Base-by-base conservation (phyloP, 345 rosid species). In the Eucalyptus guilfoylei region DNA sequence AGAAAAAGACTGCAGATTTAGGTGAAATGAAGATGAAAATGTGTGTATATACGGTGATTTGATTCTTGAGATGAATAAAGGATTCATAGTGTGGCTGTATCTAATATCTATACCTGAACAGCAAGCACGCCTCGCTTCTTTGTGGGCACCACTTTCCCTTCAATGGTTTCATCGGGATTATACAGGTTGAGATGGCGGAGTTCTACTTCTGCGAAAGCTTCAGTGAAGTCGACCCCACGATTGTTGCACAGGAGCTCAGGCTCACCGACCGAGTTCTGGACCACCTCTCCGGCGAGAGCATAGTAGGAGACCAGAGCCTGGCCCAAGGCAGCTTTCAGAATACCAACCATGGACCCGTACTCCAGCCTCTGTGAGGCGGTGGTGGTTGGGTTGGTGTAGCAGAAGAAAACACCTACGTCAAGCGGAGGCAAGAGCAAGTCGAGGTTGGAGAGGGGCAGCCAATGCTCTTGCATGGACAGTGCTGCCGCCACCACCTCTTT, bases 361-460 rank as follows among this genome's bases (percentile, higher is more conserved):
- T 19, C n/a, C 86, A 50, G 89, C 19, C 52, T 14, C n/a, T 47
- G 76, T 42, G 86, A 81, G 49, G 16, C 9, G 49, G 86, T 14
- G 48, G 49, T 6, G 30, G 49, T 24, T 89, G 60, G 91, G 14
- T 92, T 92, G 48, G 90, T 90, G 93, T 95, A 97, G 89, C 95
- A 97, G 64, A 95, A 96, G 94, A 96, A 94, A 87, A 96, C 95
- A 17, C 92, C 90, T 30, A 97, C 96, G 32, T 95, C 89, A 15
- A 96, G 6, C 3, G 97, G 95, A 88, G 98, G 99, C 44, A 97
- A 92, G 49, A 96, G 93, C 91, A 97, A 89, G 94, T 97, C 99
- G 14, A 97, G 96, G 95, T 96, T 97, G 49, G 98, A 96, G 87
- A 94, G 91, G 8, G 98, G 98, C 55, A 97, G 93, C 96, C 98